Conservation (phyloP, 257 asterid species). For the Lavandula angustifolia region DNA sequence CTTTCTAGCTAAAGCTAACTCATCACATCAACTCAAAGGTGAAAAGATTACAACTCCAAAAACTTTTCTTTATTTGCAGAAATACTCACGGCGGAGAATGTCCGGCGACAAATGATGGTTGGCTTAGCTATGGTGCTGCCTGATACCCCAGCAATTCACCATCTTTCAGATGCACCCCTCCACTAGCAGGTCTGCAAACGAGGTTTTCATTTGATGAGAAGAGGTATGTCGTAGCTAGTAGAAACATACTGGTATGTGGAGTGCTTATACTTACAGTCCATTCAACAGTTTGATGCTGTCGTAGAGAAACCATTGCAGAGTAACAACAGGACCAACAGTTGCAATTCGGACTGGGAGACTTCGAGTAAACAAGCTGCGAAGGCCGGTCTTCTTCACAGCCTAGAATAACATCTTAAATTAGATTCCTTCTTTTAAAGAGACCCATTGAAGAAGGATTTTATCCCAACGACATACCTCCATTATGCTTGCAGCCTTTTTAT, state of each 20-base stretch:
- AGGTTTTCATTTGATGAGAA: slow-evolving; percentile 1
- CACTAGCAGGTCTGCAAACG: slow-evolving; percentile 67
- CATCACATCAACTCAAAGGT: neutral
- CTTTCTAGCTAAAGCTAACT: neutral
- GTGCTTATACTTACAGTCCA: slow-evolving; percentile 56
- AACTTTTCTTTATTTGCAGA: neutral
- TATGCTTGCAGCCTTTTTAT: slow-evolving; percentile 46
- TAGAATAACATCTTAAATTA: slow-evolving; percentile 31
- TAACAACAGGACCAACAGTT: slow-evolving; percentile 69
- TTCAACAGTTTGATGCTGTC: slow-evolving; percentile 68
- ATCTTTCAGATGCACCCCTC: slow-evolving; percentile 60
- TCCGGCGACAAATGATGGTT: neutral
- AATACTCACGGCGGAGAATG: neutral
- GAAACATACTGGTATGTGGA: neutral
- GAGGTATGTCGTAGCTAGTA: slow-evolving; percentile 1
- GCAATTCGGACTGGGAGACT: slow-evolving; percentile 68
- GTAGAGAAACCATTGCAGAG: slow-evolving; percentile 72
- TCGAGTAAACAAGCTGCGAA: slow-evolving; percentile 58
- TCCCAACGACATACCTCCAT: slow-evolving; percentile 41
- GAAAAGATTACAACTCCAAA: neutral
- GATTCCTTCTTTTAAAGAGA: neutral
- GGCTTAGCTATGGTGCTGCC: slow-evolving; percentile 26
- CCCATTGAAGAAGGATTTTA: slow-evolving; percentile 15
- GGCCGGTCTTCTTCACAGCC: slow-evolving; percentile 64
- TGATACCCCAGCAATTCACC: slow-evolving; percentile 31